phyloP scores from a whole-genome alignment of 129 eudicot genomes.

The Flaveria ramosissima region DNA sequence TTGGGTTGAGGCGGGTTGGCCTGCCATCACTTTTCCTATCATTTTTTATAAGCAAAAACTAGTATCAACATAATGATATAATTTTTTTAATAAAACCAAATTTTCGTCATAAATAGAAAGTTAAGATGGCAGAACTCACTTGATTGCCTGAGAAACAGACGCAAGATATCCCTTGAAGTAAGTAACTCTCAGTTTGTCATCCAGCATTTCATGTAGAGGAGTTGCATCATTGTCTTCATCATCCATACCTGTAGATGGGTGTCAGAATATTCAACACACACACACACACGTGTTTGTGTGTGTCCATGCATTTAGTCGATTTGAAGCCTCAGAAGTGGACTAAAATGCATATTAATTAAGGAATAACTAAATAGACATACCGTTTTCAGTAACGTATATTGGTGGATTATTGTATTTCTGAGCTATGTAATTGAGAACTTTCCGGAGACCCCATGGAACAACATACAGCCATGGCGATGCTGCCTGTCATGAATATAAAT shows the following conservation, averaged over 20 bases:
- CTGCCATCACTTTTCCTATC: background rate
- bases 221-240: constrained; percentile 58
- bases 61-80: no score
- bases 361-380: constrained; percentile 38
- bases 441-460: constrained; percentile 83
- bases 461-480: constrained; percentile 85
- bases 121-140: constrained; percentile 37
- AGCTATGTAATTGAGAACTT: constrained; percentile 52
- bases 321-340: background rate
- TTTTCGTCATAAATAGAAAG: background rate
- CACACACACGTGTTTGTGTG: background rate
- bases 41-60: no score
- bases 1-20: background rate
- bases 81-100: no score
- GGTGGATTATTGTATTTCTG: constrained; percentile 65
- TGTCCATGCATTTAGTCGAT: background rate
- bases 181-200: constrained; percentile 69
- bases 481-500: constrained; percentile 54
- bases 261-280: background rate
- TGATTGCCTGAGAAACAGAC: constrained; percentile 61
- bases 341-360: background rate
- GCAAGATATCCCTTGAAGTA: constrained; percentile 71
- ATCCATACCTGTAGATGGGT: constrained; percentile 59
- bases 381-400: constrained; percentile 72
- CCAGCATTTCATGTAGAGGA: constrained; percentile 63